Percentiles rank a stretch among this genome's conserved stretches.
Evolutionary conservation across 768 basidiomycete species (phyloP).

Genomic region (Leucocoprinus leucothites): DNA sequence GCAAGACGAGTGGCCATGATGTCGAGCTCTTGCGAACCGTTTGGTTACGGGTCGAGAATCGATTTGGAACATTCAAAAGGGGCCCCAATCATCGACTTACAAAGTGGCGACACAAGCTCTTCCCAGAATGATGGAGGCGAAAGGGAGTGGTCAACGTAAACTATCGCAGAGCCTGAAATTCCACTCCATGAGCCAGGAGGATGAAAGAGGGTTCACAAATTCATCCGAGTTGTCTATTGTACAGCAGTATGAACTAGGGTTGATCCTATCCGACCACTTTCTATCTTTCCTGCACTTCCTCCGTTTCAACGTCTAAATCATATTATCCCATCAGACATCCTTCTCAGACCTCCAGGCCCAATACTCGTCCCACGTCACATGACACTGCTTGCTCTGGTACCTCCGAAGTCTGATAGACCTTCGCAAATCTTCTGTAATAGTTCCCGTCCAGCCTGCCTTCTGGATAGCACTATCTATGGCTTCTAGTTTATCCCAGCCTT

Average conservation of each 20-base stretch:
- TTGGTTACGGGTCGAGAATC: constrained; percentile 53
- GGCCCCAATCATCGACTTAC: constrained; percentile 43
- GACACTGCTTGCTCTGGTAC: constrained; percentile 75
- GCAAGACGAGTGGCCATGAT: constrained; percentile 55
- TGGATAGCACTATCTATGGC: constrained; percentile 88
- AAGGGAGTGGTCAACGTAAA: not conserved
- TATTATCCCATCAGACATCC: constrained; percentile 3
- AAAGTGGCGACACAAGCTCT: constrained; percentile 34
- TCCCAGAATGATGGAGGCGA: constrained; percentile 19
- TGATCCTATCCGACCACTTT: not conserved
- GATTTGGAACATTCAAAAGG: constrained; percentile 45
- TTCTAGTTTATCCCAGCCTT: constrained; percentile 92
- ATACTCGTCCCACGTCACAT: constrained; percentile 75
- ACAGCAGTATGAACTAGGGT: constrained; percentile 6
- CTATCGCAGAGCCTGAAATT: not conserved
- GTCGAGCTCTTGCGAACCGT: constrained; percentile 45
- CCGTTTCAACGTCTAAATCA: no score
- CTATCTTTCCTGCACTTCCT: no score
- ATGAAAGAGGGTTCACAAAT: no score
- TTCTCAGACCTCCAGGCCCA: constrained; percentile 64
- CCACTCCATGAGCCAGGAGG: no score
- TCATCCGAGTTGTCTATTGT: constrained; percentile 2
- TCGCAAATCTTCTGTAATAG: constrained; percentile 78
- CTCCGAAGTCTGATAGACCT: constrained; percentile 72
- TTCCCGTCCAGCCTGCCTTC: constrained; percentile 88